phyloP scores from a whole-genome alignment of 202 grass and related monocot species.

The Hordeum pubiflorum region DNA sequence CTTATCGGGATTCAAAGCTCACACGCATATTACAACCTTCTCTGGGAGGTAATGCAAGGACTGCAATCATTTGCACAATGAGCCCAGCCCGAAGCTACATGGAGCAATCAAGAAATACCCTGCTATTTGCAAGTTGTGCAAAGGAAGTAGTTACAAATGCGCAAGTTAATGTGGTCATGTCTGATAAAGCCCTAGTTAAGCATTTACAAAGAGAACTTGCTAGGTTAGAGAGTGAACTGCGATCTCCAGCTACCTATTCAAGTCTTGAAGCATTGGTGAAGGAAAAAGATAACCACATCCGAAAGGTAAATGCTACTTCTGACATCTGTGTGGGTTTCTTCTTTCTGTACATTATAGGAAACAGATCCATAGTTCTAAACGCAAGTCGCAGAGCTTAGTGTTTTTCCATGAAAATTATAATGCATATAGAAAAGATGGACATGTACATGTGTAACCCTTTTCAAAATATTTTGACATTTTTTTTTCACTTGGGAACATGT shows the following conservation, averaged over 20 bases:
- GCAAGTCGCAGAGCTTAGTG: background rate
- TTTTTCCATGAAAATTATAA: background rate
- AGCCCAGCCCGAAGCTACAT: conserved; percentile 77
- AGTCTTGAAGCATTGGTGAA: conserved; percentile 60
- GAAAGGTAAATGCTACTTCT: conserved; percentile 51
- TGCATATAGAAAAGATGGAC: background rate
- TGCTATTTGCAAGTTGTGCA: conserved; percentile 78
- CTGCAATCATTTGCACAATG: conserved; percentile 97
- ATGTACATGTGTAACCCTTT: background rate
- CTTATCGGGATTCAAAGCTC: conserved; percentile 96
- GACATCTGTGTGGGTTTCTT: background rate
- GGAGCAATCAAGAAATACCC: conserved; percentile 89
- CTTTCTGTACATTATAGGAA: background rate
- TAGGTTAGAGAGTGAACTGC: conserved; percentile 73
- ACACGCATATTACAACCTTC: conserved; percentile 90
- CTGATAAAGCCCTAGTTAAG: conserved; percentile 90
- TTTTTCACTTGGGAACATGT: background rate
- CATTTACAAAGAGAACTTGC: conserved; percentile 87
- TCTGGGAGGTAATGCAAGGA: conserved; percentile 86
- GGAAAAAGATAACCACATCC: conserved; percentile 73
- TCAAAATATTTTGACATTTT: background rate
- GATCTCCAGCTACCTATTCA: conserved; percentile 53
- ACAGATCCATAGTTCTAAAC: background rate
- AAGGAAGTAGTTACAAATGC: conserved; percentile 93
- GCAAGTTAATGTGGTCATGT: conserved; percentile 92